Conservation (phyloP, 148 eudicot species). For the Talinum fruticosum region DNA sequence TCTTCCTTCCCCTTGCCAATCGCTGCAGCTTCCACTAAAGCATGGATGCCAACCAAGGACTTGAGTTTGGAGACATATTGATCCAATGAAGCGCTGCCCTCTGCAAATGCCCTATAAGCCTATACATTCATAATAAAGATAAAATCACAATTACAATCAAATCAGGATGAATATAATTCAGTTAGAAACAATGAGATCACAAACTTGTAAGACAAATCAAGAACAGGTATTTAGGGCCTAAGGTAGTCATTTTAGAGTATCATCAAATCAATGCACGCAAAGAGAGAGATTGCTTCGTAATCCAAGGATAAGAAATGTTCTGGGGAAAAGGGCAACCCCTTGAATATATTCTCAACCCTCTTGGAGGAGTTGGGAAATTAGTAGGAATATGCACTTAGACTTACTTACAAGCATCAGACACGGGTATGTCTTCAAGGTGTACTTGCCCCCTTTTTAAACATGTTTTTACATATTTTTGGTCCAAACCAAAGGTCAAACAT, state of each 20-base stretch:
- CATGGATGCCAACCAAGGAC: constrained; percentile 49
- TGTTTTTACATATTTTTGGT: not conserved
- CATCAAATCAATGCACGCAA: no score
- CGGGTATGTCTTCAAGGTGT: no score
- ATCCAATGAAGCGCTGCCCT: constrained; percentile 44
- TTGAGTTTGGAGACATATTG: constrained; percentile 60
- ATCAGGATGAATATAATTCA: no score
- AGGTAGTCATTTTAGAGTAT: no score
- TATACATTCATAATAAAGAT: constrained; percentile 30
- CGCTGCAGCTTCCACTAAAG: constrained; percentile 62
- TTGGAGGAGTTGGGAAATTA: not conserved
- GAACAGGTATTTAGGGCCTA: no score
- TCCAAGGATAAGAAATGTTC: not conserved
- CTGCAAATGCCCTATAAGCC: constrained; percentile 59
- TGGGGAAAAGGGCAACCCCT: not conserved
- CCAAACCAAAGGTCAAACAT: not conserved
- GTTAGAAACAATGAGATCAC: no score
- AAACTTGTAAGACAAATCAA: no score
- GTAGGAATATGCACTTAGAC: no score
- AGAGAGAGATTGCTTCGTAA: not conserved
- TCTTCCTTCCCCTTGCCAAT: constrained; percentile 75
- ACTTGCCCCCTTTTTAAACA: no score
- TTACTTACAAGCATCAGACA: no score
- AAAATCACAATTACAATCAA: not conserved
- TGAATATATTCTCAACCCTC: not conserved